Conservation (phyloP, 495 filamentous ascomycete species). For the Hypoxylon lenormandii region DNA sequence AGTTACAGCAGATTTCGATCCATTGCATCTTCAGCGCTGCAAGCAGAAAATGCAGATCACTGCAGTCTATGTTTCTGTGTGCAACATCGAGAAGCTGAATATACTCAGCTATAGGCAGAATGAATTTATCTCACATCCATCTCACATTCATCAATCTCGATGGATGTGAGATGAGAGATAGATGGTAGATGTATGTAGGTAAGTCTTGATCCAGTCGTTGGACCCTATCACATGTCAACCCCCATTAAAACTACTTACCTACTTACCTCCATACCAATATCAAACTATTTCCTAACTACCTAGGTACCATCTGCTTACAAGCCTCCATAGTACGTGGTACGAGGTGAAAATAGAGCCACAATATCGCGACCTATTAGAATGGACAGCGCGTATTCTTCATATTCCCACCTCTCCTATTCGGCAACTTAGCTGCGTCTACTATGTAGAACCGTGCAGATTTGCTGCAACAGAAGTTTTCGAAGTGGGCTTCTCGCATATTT, state of each 20-base stretch:
- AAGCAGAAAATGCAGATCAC: constrained; percentile 24
- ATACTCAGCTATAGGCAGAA: constrained; percentile 6
- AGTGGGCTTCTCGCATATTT: constrained; percentile 41
- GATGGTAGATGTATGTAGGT: neutral
- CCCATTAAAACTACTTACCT: constrained; percentile 16
- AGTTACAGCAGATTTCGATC: constrained; percentile 22
- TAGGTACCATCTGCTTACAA: too few relatives aligned
- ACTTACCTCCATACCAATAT: constrained; percentile 10
- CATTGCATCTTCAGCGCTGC: constrained; percentile 26
- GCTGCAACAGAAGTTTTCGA: constrained; percentile 43
- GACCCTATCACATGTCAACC: constrained; percentile 40
- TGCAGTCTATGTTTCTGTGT: constrained; percentile 5
- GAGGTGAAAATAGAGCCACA: constrained; percentile 25
- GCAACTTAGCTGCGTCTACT: constrained; percentile 22
- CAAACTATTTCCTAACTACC: constrained; percentile 3
- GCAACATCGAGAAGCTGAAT: constrained; percentile 8
- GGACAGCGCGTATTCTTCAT: constrained; percentile 23
- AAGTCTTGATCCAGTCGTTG: neutral
- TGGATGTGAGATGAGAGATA: neutral
- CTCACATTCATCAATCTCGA: neutral
- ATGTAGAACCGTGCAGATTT: constrained; percentile 29
- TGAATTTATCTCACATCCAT: constrained; percentile 5
- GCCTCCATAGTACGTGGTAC: constrained; percentile 19
- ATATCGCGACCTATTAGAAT: constrained; percentile 28
- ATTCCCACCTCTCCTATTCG: constrained; percentile 38